A percentile compares a stretch with the other conserved stretches of the same genome.
Conservation (phyloP, 192 early-diverging fungal genomes). For the Umbelopsis vinacea region DNA sequence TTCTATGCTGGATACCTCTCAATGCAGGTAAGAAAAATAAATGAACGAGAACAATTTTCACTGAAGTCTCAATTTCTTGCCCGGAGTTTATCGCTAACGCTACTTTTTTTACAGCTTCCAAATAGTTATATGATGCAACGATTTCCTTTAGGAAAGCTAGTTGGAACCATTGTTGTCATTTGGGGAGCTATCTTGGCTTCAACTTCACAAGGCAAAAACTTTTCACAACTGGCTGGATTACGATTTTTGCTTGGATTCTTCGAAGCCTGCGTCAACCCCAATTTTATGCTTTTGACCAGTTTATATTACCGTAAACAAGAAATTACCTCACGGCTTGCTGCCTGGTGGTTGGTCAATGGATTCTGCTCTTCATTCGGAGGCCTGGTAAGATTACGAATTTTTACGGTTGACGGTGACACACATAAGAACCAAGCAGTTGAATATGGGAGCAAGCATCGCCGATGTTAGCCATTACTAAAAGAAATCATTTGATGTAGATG, state of each 20-base stretch:
- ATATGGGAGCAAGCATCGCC: no score
- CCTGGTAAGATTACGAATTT: neutral
- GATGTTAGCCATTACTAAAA: neutral
- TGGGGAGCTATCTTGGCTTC: constrained; percentile 24
- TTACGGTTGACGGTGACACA: no score
- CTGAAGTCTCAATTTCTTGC: no score
- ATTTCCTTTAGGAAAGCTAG: constrained; percentile 13
- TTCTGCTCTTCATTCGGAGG: constrained; percentile 2
- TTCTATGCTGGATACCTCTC: constrained; percentile 29
- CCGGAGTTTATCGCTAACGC: neutral
- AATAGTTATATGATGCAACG: constrained; percentile 37
- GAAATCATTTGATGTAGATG: neutral
- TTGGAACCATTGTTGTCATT: constrained; percentile 26
- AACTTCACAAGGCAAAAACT: constrained; percentile 25
- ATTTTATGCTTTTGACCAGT: constrained; percentile 27
- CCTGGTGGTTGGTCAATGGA: constrained; percentile 27
- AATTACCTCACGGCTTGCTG: constrained; percentile 24
- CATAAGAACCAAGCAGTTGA: no score
- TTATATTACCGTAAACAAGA: constrained; percentile 33
- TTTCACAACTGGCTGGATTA: constrained; percentile 26
- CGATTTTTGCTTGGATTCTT: constrained; percentile 36
- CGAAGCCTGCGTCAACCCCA: constrained; percentile 34
- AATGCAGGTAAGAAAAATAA: neutral
- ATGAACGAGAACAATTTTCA: no score
- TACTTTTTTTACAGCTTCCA: constrained; percentile 4